Conservation (phyloP, 2,329 filamentous ascomycete genomes). For the Aspergillus flavus region DNA sequence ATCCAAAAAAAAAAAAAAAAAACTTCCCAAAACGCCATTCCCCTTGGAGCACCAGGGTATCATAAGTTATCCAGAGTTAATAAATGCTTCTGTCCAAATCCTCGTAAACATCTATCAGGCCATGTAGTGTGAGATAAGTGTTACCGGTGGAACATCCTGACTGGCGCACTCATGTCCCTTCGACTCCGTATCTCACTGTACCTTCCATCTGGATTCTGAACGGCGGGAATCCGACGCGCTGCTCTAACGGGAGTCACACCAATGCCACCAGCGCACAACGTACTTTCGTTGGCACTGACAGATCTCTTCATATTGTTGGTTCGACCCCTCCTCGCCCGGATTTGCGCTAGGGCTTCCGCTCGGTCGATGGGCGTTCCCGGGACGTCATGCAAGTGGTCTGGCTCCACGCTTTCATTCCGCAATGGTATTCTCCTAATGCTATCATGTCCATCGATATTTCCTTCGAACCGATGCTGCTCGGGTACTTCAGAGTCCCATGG, state of each 20-base stretch:
- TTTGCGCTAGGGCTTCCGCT: constrained; percentile 53
- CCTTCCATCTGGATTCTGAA: constrained; percentile 32
- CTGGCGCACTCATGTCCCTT: constrained; percentile 42
- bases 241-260: constrained; percentile 29
- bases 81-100: neutral
- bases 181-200: constrained; percentile 33
- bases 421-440: constrained; percentile 37
- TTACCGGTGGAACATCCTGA: constrained; percentile 35
- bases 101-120: constrained; percentile 2
- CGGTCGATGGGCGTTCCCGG: constrained; percentile 49
- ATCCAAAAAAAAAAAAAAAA: neutral
- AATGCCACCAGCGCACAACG: constrained; percentile 28
- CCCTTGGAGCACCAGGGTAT: constrained; percentile 33
- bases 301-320: constrained; percentile 48
- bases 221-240: constrained; percentile 36
- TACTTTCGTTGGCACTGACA: constrained; percentile 42
- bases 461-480: constrained; percentile 1
- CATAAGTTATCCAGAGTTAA: constrained; percentile 14
- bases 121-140: neutral
- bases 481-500: constrained; percentile 15
- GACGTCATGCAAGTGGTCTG: constrained; percentile 31
- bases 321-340: constrained; percentile 49
- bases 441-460: constrained; percentile 21
- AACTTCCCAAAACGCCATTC: constrained; percentile 16
- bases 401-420: constrained; percentile 28